Evolutionary conservation across 352 stramenopile genomes (phyloP).

Genomic region (Thalassiosira mediterranea): DNA sequence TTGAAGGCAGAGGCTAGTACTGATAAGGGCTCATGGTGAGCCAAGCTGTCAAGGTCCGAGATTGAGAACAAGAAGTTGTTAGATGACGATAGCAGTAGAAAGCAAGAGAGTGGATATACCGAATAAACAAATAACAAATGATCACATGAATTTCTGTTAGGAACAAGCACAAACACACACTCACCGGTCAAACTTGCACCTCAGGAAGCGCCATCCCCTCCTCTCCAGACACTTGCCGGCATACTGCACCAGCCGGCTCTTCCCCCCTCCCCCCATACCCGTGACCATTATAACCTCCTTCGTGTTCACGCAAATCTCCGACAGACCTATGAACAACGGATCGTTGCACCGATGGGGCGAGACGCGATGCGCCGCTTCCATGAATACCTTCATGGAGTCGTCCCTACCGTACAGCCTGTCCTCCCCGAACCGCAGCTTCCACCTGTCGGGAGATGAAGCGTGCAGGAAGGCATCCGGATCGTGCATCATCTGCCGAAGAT

Average conservation of each 20-base stretch:
- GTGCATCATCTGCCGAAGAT: constrained; percentile 49
- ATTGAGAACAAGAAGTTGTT: too few relatives aligned
- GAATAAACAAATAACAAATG: too few relatives aligned
- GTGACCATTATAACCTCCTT: constrained; percentile 32
- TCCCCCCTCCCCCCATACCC: constrained; percentile 29
- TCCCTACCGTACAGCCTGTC: constrained; percentile 48
- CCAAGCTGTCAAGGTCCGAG: too few relatives aligned
- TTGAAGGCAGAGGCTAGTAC: too few relatives aligned
- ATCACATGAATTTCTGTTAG: too few relatives aligned
- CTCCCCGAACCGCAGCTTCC: constrained; percentile 28
- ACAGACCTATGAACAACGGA: constrained; percentile 20
- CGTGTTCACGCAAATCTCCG: background rate
- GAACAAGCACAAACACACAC: too few relatives aligned
- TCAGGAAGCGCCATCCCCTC: constrained; percentile 35
- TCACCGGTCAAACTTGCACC: too few relatives aligned
- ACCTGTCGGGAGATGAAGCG: constrained; percentile 25
- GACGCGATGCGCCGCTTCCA: constrained; percentile 27
- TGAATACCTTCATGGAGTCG: constrained; percentile 11
- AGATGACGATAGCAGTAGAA: too few relatives aligned
- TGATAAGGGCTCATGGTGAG: too few relatives aligned
- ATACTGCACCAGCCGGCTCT: constrained; percentile 29
- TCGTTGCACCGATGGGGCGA: constrained; percentile 2
- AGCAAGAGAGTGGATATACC: too few relatives aligned
- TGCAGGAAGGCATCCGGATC: constrained; percentile 39
- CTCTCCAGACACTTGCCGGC: constrained; percentile 16